phyloP scores from a whole-genome alignment of 2,329 filamentous ascomycete genomes.

The Aspergillus sp. region DNA sequence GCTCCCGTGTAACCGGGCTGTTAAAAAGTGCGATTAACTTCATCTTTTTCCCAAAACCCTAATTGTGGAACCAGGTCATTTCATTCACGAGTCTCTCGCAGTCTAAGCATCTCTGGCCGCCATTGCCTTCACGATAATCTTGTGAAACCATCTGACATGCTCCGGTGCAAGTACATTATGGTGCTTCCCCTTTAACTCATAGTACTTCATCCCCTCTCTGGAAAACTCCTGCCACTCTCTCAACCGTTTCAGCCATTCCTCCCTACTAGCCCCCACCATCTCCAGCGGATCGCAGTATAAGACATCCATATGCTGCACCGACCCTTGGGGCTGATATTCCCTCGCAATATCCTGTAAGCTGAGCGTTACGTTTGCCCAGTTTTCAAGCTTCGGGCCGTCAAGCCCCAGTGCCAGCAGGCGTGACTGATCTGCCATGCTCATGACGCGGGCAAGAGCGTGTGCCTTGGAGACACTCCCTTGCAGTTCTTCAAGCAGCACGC shows the following conservation, averaged over 20 bases:
- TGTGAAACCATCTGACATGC: slow-evolving; percentile 27
- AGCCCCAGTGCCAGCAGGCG: slow-evolving; percentile 13
- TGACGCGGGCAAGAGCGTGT: slow-evolving; percentile 3
- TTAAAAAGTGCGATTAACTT: too few relatives aligned
- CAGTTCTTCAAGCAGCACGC: slow-evolving; percentile 11
- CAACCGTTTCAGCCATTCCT: slow-evolving; percentile 13
- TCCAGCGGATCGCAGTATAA: slow-evolving; percentile 32
- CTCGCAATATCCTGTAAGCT: slow-evolving; percentile 28
- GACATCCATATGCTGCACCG: slow-evolving; percentile 31
- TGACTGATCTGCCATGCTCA: slow-evolving; percentile 2
- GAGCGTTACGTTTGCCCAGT: slow-evolving; percentile 27
- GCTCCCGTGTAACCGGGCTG: too few relatives aligned
- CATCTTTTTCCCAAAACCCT: too few relatives aligned
- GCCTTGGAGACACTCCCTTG: slow-evolving; percentile 7
- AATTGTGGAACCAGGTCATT: too few relatives aligned
- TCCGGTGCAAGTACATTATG: slow-evolving; percentile 33
- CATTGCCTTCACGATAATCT: slow-evolving; percentile 5
- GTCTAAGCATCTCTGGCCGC: neutral
- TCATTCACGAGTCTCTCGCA: too few relatives aligned
- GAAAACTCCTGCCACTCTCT: slow-evolving; percentile 30
- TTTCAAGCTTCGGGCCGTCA: slow-evolving; percentile 14
- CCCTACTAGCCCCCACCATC: slow-evolving; percentile 9
- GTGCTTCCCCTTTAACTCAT: slow-evolving; percentile 30
- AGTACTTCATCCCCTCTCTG: slow-evolving; percentile 16
- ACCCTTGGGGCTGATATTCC: slow-evolving; percentile 37